Evolutionary conservation across 2,329 filamentous ascomycete genomes (phyloP).

Genomic region (Aaosphaeria pasadenensis): DNA sequence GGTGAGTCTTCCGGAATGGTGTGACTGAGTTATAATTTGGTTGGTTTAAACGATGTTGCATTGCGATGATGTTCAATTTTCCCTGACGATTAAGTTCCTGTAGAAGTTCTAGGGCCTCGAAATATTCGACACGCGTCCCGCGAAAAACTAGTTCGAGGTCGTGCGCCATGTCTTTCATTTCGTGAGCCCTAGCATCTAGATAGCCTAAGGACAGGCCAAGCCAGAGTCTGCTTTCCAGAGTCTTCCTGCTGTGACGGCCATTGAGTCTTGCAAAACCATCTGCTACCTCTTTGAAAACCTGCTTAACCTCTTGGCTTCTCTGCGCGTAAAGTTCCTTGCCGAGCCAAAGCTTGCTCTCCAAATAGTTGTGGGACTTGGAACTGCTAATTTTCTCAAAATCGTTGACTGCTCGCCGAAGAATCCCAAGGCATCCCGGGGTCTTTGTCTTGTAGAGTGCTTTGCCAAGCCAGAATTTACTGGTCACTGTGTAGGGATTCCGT

Average conservation of each 20-base stretch:
- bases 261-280: background rate
- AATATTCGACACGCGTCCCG: no score
- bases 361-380: background rate
- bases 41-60: background rate
- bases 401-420: background rate
- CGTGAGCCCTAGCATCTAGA: background rate
- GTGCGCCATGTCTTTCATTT: background rate
- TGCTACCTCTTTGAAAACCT: background rate
- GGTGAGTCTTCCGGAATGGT: background rate
- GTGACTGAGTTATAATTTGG: background rate
- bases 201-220: background rate
- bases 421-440: conserved; percentile 1
- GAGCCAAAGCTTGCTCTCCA: conserved; percentile 2
- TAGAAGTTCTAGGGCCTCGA: no score
- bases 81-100: no score
- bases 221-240: background rate
- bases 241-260: background rate
- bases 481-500: conserved; percentile 2
- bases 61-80: no score
- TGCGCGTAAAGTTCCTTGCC: background rate
- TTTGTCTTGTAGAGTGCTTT: conserved; percentile 1
- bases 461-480: conserved; percentile 4
- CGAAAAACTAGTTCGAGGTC: no score
- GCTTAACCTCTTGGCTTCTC: background rate
- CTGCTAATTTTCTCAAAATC: background rate